A percentile compares a stretch with the other conserved stretches of the same genome.
These are phyloP conservation scores for Clonostachys rosea DNA, from an alignment of 2,329 filamentous ascomycete genomes.

Conservation along the genomic window DNA sequence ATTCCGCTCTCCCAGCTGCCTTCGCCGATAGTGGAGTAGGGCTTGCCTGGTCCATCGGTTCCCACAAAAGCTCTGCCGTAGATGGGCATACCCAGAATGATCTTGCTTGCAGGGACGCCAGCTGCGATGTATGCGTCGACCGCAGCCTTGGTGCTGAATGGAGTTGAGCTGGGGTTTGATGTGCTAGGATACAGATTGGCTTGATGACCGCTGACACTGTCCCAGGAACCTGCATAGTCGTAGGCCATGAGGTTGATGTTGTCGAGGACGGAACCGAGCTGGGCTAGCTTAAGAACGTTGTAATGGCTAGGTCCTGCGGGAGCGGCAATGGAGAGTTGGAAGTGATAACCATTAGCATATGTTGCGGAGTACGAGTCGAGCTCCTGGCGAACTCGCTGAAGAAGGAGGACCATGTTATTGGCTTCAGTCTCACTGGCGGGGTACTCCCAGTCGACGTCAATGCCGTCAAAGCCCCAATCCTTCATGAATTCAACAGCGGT, in stretches of 20 bases:
- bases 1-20: constrained; percentile 71
- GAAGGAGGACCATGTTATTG: constrained; percentile 36
- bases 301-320: constrained; percentile 46
- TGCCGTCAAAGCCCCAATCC: constrained; percentile 61
- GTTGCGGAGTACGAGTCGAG: constrained; percentile 42
- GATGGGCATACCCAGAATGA: constrained; percentile 75
- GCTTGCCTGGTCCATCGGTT: constrained; percentile 60
- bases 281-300: constrained; percentile 37
- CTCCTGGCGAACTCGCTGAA: constrained; percentile 36
- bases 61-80: constrained; percentile 18
- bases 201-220: constrained; percentile 58
- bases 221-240: constrained; percentile 73
- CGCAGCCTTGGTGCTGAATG: constrained; percentile 64
- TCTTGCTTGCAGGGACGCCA: constrained; percentile 59
- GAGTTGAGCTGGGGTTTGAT: constrained; percentile 53
- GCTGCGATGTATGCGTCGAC: constrained; percentile 60
- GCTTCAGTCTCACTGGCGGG: constrained; percentile 30
- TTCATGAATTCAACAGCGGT: constrained; percentile 66
- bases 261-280: constrained; percentile 46
- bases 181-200: constrained; percentile 63
- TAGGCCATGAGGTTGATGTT: constrained; percentile 70
- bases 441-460: constrained; percentile 37
- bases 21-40: constrained; percentile 58
- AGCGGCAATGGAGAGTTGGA: constrained; percentile 48
- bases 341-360: constrained; percentile 41